Conservation (phyloP, 306 rosid genomes). For the Inga laurina region DNA sequence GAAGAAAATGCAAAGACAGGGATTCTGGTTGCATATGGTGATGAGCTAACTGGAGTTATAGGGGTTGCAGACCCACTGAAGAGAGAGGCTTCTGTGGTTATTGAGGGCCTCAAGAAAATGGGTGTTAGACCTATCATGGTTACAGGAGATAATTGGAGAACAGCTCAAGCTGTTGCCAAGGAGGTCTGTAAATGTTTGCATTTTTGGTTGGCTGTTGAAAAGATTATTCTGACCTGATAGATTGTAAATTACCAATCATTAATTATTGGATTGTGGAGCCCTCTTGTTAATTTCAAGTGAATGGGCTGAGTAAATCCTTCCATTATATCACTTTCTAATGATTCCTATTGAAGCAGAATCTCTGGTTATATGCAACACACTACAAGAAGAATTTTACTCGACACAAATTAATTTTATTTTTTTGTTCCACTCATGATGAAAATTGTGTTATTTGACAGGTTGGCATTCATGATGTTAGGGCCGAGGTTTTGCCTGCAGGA, state of each 20-base stretch:
- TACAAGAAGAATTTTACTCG: conserved; percentile 8
- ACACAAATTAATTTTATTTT: neutral
- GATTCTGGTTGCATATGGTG: conserved; percentile 72
- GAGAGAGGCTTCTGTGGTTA: conserved; percentile 92
- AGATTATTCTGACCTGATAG: conserved; percentile 15
- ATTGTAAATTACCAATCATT: neutral
- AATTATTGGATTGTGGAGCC: conserved; percentile 25
- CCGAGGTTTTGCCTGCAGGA: conserved; percentile 97
- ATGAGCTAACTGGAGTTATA: conserved; percentile 66
- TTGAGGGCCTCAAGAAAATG: conserved; percentile 90
- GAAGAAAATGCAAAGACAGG: conserved; percentile 95
- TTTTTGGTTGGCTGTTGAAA: conserved; percentile 21
- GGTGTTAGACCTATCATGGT: conserved; percentile 90
- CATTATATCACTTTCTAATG: neutral
- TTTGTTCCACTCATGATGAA: conserved; percentile 2
- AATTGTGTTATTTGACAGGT: conserved; percentile 49
- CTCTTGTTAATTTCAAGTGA: neutral
- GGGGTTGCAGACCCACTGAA: conserved; percentile 96
- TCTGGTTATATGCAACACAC: neutral
- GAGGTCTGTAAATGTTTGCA: conserved; percentile 61
- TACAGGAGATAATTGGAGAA: conserved; percentile 98
- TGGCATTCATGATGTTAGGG: conserved; percentile 79
- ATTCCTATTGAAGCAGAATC: conserved; percentile 10
- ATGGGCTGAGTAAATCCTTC: neutral
- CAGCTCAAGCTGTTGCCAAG: conserved; percentile 85